phyloP scores from a whole-genome alignment of 495 filamentous ascomycete species.

The Neurospora sp. region DNA sequence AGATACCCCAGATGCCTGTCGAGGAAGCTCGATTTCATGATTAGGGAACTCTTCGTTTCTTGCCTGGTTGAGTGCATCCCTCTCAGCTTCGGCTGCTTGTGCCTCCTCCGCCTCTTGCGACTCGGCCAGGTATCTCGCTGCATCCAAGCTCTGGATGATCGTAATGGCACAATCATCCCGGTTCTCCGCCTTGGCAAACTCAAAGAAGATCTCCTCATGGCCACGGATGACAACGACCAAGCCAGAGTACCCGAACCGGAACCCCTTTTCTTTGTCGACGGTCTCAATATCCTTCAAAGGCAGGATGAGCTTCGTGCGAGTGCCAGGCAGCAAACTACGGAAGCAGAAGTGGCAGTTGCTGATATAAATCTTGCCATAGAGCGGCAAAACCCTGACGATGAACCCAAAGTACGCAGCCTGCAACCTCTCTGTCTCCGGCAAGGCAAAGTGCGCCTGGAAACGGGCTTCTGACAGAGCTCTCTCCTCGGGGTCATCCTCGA shows the following conservation, averaged over 20 bases:
- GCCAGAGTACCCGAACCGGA: slow-evolving; percentile 83
- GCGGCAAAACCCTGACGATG: slow-evolving; percentile 75
- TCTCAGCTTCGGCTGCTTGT: slow-evolving; percentile 71
- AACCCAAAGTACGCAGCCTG: slow-evolving; percentile 86
- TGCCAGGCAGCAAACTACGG: slow-evolving; percentile 80
- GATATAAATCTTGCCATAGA: slow-evolving; percentile 96
- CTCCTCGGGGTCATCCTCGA: slow-evolving; percentile 53
- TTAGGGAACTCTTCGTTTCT: slow-evolving; percentile 50
- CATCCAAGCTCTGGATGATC: slow-evolving; percentile 64
- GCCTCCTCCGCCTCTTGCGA: slow-evolving; percentile 63
- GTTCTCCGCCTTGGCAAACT: slow-evolving; percentile 65
- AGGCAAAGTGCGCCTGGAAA: slow-evolving; percentile 82
- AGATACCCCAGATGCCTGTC: slow-evolving; percentile 36
- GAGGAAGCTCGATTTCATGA: slow-evolving; percentile 48
- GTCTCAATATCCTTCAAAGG: slow-evolving; percentile 90
- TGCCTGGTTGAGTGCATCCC: slow-evolving; percentile 72
- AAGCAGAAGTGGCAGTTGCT: slow-evolving; percentile 88
- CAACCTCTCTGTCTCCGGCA: slow-evolving; percentile 75
- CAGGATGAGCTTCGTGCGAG: slow-evolving; percentile 85
- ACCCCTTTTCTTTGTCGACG: slow-evolving; percentile 90
- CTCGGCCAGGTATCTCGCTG: slow-evolving; percentile 59
- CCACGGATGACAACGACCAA: slow-evolving; percentile 85
- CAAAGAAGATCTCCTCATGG: slow-evolving; percentile 95
- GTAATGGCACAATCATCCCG: slow-evolving; percentile 86
- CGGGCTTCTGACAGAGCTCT: slow-evolving; percentile 53